Conservation (phyloP, 2,329 filamentous ascomycete species). For the Pyricularia pennisetigena region DNA sequence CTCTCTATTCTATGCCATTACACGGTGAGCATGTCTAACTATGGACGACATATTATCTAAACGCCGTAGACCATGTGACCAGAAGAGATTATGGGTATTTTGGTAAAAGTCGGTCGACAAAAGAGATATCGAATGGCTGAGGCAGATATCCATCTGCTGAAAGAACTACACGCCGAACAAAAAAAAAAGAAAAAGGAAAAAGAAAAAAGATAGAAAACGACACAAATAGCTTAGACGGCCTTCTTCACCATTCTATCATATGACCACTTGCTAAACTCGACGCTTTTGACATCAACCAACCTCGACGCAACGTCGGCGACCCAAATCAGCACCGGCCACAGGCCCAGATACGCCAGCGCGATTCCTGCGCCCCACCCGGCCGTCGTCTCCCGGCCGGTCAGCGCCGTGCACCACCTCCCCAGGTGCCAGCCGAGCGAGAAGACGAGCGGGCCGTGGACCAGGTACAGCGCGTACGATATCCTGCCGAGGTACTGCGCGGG, state of each 20-base stretch:
- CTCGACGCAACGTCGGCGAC: conserved; percentile 47
- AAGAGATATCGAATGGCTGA: neutral
- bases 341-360: conserved; percentile 32
- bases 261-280: conserved; percentile 46
- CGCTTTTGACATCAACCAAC: conserved; percentile 43
- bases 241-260: conserved; percentile 26
- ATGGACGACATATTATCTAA: neutral
- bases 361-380: conserved; percentile 35
- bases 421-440: conserved; percentile 37
- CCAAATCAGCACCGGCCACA: conserved; percentile 42
- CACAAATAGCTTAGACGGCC: too few species aligned
- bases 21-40: neutral
- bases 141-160: neutral
- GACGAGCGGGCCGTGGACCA: conserved; percentile 48
- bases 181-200: too few species aligned
- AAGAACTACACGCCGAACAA: neutral
- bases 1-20: neutral
- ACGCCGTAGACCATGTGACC: neutral
- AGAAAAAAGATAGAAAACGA: too few species aligned
- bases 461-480: conserved; percentile 51
- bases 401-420: conserved; percentile 7
- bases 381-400: conserved; percentile 34
- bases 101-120: neutral
- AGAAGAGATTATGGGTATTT: neutral
- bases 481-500: conserved; percentile 39